A percentile compares a stretch with the other conserved stretches of the same genome.
phyloP scores from a whole-genome alignment of 176 grass and related monocot species.

The Otatea glauca region DNA sequence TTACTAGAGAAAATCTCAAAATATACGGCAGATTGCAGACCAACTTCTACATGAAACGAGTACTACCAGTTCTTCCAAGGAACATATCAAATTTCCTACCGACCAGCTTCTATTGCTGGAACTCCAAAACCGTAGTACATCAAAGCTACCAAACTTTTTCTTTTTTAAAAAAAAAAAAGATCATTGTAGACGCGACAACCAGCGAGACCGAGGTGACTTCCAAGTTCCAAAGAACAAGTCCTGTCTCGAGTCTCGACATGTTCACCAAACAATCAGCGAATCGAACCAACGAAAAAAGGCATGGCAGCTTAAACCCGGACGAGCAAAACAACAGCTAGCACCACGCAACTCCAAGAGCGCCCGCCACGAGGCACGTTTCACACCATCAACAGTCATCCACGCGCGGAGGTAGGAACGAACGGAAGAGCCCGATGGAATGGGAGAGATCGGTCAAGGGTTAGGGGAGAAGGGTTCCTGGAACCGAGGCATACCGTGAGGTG shows the following conservation, averaged over 20 bases:
- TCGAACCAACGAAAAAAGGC: neutral
- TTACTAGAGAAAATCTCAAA: neutral
- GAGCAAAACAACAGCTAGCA: neutral
- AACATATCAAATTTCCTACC: neutral
- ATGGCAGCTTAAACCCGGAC: neutral
- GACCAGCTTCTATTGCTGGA: neutral
- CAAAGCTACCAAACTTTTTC: neutral
- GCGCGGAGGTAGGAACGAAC: no score
- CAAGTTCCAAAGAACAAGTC: neutral
- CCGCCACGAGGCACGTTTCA: neutral
- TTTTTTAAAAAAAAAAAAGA: neutral
- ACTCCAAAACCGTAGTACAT: neutral
- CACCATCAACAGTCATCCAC: no score
- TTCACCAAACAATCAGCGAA: neutral
- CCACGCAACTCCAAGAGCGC: neutral
- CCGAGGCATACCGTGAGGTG: no score
- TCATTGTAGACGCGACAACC: neutral
- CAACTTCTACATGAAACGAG: neutral
- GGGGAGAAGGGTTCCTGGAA: no score
- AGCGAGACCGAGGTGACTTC: neutral
- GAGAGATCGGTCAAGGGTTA: no score
- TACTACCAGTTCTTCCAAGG: neutral
- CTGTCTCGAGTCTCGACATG: neutral
- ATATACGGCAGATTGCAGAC: neutral
- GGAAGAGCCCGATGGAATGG: no score